A percentile compares a stretch with the other conserved stretches of the same genome.
Evolutionary conservation across 345 rosid species (phyloP).

Genomic region (Lepidium aucheri): DNA sequence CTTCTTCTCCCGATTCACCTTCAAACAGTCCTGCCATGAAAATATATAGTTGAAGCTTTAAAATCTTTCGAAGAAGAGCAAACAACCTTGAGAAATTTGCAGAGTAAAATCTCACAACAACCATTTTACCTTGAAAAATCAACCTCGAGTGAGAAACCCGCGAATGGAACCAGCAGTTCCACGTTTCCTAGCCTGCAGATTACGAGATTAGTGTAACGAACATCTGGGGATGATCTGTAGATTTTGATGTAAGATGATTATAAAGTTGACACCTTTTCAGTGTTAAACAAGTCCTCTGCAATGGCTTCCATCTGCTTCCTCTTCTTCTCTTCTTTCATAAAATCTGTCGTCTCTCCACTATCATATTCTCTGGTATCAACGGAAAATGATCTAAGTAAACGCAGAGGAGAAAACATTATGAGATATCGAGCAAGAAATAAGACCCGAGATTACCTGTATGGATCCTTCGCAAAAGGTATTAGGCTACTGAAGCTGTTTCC

Average conservation of each 20-base stretch:
- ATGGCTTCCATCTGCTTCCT: slow-evolving; percentile 81
- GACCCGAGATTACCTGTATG: slow-evolving; percentile 54
- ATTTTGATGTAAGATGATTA: not conserved
- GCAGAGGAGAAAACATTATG: slow-evolving; percentile 2
- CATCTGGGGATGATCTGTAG: not conserved
- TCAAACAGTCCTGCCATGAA: not conserved
- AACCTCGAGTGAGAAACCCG: slow-evolving; percentile 39
- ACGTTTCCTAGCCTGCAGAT: slow-evolving; percentile 57
- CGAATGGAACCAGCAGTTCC: slow-evolving; percentile 48
- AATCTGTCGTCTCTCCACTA: slow-evolving; percentile 41
- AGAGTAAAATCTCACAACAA: not conserved
- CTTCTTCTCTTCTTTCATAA: slow-evolving; percentile 70
- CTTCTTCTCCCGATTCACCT: slow-evolving; percentile 1
- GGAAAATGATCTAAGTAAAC: not conserved
- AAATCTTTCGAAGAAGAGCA: not conserved
- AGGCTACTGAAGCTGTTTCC: slow-evolving; percentile 88
- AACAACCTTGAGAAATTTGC: not conserved
- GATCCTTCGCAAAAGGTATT: slow-evolving; percentile 75
- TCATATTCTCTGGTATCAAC: slow-evolving; percentile 44
- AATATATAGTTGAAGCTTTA: not conserved
- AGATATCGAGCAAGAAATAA: not conserved
- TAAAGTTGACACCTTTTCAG: slow-evolving; percentile 47
- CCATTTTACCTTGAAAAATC: slow-evolving; percentile 17
- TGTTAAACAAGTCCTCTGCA: slow-evolving; percentile 78
- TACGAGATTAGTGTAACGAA: not conserved